These are phyloP conservation scores for Colletotrichum tanaceti DNA, from an alignment of 2,329 filamentous ascomycete genomes.

Conservation along the genomic window DNA sequence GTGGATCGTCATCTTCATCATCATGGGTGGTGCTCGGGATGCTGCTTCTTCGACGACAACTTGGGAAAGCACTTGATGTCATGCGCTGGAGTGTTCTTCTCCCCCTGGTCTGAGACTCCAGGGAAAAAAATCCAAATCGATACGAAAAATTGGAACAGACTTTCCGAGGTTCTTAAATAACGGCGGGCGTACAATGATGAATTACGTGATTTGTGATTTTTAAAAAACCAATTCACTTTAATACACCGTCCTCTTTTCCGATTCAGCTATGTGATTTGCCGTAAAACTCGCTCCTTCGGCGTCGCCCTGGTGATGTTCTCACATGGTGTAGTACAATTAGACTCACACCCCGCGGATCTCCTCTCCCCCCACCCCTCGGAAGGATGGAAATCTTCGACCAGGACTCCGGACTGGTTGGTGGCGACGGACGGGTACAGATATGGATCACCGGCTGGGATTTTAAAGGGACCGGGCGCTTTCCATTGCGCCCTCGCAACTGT, in stretches of 20 bases:
- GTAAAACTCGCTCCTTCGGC: background rate
- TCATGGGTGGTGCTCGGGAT: conserved; percentile 34
- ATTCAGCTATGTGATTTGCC: background rate
- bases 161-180: conserved; percentile 36
- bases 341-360: too few species aligned
- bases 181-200: conserved; percentile 38
- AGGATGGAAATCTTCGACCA: conserved; percentile 1
- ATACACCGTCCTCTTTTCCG: background rate
- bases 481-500: background rate
- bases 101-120: conserved; percentile 33
- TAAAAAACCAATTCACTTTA: conserved; percentile 4
- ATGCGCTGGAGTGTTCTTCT: conserved; percentile 40
- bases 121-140: conserved; percentile 29
- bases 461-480: conserved; percentile 5
- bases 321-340: too few species aligned
- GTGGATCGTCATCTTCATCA: conserved; percentile 24
- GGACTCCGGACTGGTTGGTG: background rate
- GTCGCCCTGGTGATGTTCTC: too few species aligned
- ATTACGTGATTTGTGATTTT: conserved; percentile 37
- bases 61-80: conserved; percentile 38
- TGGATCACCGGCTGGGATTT: background rate
- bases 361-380: background rate
- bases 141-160: conserved; percentile 40
- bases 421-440: background rate
- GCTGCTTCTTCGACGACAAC: conserved; percentile 34